Evolutionary conservation across 164 flowering plant species (phyloP).

Genomic region (Stephania japonica): DNA sequence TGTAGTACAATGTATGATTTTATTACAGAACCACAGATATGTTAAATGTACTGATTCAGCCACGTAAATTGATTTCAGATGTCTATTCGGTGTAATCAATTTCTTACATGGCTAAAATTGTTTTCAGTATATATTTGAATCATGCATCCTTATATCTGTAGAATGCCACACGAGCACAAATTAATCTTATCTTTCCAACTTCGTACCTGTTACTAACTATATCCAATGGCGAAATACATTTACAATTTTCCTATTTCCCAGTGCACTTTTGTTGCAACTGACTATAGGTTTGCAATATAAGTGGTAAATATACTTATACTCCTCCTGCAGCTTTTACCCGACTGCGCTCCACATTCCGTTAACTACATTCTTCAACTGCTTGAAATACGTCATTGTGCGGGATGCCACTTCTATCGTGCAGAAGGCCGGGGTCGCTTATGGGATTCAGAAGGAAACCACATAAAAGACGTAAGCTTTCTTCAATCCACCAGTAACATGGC

Average conservation of each 20-base stretch:
- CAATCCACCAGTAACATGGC: not conserved
- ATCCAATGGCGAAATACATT: not conserved
- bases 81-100: not conserved
- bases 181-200: not conserved
- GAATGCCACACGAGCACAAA: not conserved
- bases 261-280: not conserved
- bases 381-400: constrained; percentile 71
- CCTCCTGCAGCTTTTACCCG: constrained; percentile 76
- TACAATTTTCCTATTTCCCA: not conserved
- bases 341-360: constrained; percentile 88
- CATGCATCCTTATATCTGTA: not conserved
- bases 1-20: too few relatives aligned
- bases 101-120: not conserved
- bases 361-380: constrained; percentile 69
- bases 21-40: too few relatives aligned
- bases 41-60: too few relatives aligned
- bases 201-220: not conserved
- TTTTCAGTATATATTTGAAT: not conserved
- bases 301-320: constrained; percentile 5
- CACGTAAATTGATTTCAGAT: too few relatives aligned
- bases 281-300: not conserved
- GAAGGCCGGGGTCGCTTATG: constrained; percentile 74
- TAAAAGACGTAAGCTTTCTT: constrained; percentile 54
- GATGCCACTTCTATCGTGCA: constrained; percentile 91
- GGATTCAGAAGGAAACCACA: constrained; percentile 84